A percentile compares a stretch with the other conserved stretches of the same genome.
Evolutionary conservation across 1,139 yeast species (phyloP).

Genomic region (Petasospora fabianii): DNA sequence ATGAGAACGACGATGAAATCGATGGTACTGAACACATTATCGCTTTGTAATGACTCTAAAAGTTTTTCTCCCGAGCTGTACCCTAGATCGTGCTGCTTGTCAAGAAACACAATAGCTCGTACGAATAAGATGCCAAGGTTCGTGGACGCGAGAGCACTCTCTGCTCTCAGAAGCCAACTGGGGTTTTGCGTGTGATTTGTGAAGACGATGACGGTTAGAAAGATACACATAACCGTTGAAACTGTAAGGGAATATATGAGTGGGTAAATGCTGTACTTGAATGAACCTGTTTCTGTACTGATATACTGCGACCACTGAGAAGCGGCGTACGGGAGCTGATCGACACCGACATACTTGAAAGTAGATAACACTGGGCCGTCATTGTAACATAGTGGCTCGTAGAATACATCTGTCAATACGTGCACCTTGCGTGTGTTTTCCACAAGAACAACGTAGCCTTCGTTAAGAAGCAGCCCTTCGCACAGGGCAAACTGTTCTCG

Average conservation of each 20-base stretch:
- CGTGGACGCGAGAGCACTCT: conserved; percentile 47
- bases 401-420: conserved; percentile 5
- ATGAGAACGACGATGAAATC: conserved; percentile 60
- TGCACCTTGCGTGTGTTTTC: conserved; percentile 5
- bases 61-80: conserved; percentile 51
- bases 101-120: conserved; percentile 43
- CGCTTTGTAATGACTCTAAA: conserved; percentile 43
- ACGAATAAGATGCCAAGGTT: conserved; percentile 52
- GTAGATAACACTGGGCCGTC: conserved; percentile 32
- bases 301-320: conserved; percentile 29
- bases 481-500: conserved; percentile 18
- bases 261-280: conserved; percentile 55
- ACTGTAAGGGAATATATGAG: conserved; percentile 59
- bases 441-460: conserved; percentile 15
- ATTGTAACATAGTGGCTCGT: conserved; percentile 27
- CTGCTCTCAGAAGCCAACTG: conserved; percentile 42
- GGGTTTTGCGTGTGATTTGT: conserved; percentile 59
- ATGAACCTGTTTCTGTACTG: conserved; percentile 36
- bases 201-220: conserved; percentile 58
- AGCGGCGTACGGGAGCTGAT: conserved; percentile 20
- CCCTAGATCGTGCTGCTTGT: conserved; percentile 51
- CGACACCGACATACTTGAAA: conserved; percentile 25
- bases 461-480: conserved; percentile 14
- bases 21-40: conserved; percentile 51
- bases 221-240: conserved; percentile 63